Base-by-base conservation (phyloP, 169 alveolate genomes). In the Plasmodium relictum region DNA sequence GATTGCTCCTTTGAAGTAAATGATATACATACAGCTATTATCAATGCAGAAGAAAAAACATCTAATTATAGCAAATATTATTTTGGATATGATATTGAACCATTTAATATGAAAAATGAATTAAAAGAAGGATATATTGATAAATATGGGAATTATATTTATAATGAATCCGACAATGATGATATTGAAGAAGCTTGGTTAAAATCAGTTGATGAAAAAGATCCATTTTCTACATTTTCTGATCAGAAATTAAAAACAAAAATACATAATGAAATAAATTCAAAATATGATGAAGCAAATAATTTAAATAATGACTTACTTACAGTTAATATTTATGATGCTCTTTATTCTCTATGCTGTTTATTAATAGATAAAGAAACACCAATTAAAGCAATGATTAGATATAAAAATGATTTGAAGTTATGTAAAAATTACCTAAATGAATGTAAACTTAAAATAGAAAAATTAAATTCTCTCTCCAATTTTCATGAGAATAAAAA, bases 61-160 rank as follows among this genome's bases (percentile, higher is more conserved):
- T 54, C 56, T 42, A 9, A 83, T 45, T 83, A 83, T 48, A 83
- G 52, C 56, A 73, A 83, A 69, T 83, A 83, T 61, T 83, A 83
- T 62, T 83, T 83, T 45, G 91, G 91, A 6, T 83, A 56, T 48
- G 76, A 88, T n/a, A 88, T 92, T 3, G 95, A 92, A 50, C 95
- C 95, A 9, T 92, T 92, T 83, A 74, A 92, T 50, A 92, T 92
- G 95, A 70, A 85, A 37, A 74, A 69, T 39, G 95, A 92, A 73
- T 68, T 92, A 80, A 73, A 62, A 68, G 92, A 92, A 52, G 95
- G 95, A 24, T 88, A 78, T 20, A 88, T 92, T 24, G 95, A 92
- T 50, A 74, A 70, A 62, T 69, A 65, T 56, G 95, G 95, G 4
- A 92, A 70, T 14, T 92, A 92, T 56, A 59, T 92, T 41, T 91